phyloP scores from a whole-genome alignment of 805 yeast genomes.

The Lipomyces yamanashiensis region DNA sequence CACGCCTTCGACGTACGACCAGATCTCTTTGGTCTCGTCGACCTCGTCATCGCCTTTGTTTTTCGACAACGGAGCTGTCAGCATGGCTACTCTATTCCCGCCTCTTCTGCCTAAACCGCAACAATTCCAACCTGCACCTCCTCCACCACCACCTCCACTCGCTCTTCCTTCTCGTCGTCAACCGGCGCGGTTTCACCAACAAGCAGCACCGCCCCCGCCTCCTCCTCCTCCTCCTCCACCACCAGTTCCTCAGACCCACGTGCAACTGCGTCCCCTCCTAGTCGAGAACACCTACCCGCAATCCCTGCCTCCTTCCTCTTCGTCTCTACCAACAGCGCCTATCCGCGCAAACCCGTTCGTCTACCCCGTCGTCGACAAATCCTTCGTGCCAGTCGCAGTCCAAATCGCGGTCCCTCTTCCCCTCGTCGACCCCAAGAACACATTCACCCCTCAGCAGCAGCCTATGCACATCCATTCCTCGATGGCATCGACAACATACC shows the following conservation, averaged over 20 bases:
- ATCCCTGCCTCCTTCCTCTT: not conserved
- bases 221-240: not conserved
- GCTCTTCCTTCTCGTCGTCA: not conserved
- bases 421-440: too few species aligned
- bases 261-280: not conserved
- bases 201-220: constrained; percentile 6
- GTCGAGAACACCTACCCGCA: constrained; percentile 8
- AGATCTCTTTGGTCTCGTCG: not conserved
- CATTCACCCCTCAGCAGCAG: too few species aligned
- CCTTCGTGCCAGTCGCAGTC: constrained; percentile 11
- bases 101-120: constrained; percentile 6
- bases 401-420: not conserved
- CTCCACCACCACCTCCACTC: constrained; percentile 9
- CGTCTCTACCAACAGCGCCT: not conserved
- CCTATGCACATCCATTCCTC: too few species aligned
- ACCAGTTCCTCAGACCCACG: not conserved
- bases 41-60: not conserved
- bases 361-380: constrained; percentile 30
- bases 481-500: too few species aligned
- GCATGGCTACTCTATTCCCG: constrained; percentile 7
- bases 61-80: not conserved
- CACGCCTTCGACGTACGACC: not conserved
- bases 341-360: constrained; percentile 22
- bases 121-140: constrained; percentile 2
- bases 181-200: not conserved